Evolutionary conservation across 2,329 filamentous ascomycete genomes (phyloP).

Genomic region (Coniochaeta sp.): DNA sequence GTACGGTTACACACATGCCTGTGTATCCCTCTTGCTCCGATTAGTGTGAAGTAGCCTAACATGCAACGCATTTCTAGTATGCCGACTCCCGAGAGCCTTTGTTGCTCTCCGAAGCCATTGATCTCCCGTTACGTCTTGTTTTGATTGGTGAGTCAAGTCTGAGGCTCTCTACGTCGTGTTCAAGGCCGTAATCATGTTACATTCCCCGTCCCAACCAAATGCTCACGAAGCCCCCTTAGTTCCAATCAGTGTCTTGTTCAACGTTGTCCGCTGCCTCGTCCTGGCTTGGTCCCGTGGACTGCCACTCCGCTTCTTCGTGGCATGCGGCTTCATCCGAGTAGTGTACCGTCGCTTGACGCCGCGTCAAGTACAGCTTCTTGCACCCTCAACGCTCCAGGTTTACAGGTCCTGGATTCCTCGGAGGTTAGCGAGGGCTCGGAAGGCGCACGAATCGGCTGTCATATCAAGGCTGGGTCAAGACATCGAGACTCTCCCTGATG

Average conservation of each 20-base stretch:
- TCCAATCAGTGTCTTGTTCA: conserved; percentile 14
- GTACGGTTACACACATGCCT: too few relatives aligned
- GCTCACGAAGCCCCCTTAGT: conserved; percentile 6
- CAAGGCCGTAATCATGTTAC: neutral
- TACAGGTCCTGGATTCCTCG: conserved; percentile 11
- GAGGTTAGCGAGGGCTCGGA: neutral
- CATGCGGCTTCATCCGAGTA: conserved; percentile 10
- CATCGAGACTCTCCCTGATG: conserved; percentile 13
- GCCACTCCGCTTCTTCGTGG: conserved; percentile 8
- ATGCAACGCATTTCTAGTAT: neutral
- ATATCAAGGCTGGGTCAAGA: conserved; percentile 6
- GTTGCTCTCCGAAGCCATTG: neutral
- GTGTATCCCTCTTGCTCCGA: too few relatives aligned
- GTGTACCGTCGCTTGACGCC: conserved; percentile 8
- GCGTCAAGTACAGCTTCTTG: conserved; percentile 10
- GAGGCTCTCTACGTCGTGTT: too few relatives aligned
- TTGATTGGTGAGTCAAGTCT: conserved; percentile 1
- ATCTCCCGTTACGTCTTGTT: neutral
- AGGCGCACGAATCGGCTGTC: conserved; percentile 2
- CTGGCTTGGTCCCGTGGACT: conserved; percentile 10
- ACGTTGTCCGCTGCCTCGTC: conserved; percentile 10
- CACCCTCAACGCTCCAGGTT: conserved; percentile 3
- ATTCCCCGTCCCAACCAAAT: neutral
- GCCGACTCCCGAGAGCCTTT: neutral
- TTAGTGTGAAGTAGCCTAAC: neutral